Base-by-base conservation (phyloP, 768 basidiomycete genomes). In the Termitomyces sp. region DNA sequence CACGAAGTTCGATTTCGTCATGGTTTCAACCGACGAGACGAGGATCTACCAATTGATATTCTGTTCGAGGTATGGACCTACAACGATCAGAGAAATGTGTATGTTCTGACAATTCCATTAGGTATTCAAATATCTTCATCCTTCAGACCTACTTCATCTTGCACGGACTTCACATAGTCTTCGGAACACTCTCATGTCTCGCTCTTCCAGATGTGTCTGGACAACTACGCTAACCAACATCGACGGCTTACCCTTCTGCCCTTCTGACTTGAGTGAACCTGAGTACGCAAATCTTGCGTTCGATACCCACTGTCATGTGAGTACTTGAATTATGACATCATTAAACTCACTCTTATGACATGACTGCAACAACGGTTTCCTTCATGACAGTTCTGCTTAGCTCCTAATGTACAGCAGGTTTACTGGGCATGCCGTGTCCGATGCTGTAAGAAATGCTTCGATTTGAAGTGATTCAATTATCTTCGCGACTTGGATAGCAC, bases 111-210 rank as follows among this genome's bases (percentile, higher is more conserved):
- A 51, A 19, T 47, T 1, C 21, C 8, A n/a, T 38, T 57, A 78
- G 73, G 73, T 78, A 42, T 71, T 73, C 38, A 61, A 63, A 31
- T 68, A 71, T 42, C 57, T 78, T 28, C 59, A 63, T 17, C 73
- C 76, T 6, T n/a, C 59, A 1, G 76, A 76, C 60, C 70, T 78
- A 23, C 63, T 79, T 10, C 65, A 63, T 26, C 67, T 79, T 7
- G 61, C 76, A 17, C 70, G 74, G 12, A 74, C 73, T 5, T 70
- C 74, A 10, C 73, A 68, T 54, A 28, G 61, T 9, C 67, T 78
- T 42, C 71, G 75, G n/a, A 52, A 40, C 1, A 65, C 71, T 19
- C 69, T 78, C 42, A 66, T 73, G 57, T 59, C 47, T 57, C 72
- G 50, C n/a, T 67, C 50, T 38, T 60, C 54, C 59, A 66, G 49